Evolutionary conservation across 2,329 filamentous ascomycete species (phyloP).

Genomic region (Pyrenochaeta sp.): DNA sequence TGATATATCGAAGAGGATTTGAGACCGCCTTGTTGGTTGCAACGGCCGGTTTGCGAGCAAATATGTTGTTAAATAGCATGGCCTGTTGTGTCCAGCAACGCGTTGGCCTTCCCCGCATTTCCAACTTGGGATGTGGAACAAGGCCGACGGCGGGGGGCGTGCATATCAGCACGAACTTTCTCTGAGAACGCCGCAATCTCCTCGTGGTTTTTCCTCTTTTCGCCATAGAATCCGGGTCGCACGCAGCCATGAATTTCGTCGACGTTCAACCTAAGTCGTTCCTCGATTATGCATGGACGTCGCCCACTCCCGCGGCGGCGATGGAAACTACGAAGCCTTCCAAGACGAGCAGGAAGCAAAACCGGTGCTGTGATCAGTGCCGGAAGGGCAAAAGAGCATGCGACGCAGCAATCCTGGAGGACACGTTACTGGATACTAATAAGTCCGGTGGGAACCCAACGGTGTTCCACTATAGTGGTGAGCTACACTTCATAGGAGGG

Average conservation of each 20-base stretch:
- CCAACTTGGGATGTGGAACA: constrained; percentile 27
- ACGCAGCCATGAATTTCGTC: constrained; percentile 46
- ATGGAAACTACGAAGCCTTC: constrained; percentile 34
- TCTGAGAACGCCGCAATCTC: constrained; percentile 18
- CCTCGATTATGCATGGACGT: constrained; percentile 49
- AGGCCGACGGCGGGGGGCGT: constrained; percentile 36
- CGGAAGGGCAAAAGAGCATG: constrained; percentile 57
- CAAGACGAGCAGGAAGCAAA: constrained; percentile 51
- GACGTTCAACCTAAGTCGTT: constrained; percentile 48
- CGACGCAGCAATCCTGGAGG: constrained; percentile 51
- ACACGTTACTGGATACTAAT: constrained; percentile 39
- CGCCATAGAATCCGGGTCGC: constrained; percentile 33
- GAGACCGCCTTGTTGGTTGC: not conserved
- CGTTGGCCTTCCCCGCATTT: constrained; percentile 41
- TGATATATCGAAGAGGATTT: not conserved
- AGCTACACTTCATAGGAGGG: constrained; percentile 14
- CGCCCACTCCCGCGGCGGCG: constrained; percentile 34
- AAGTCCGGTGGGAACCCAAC: constrained; percentile 32
- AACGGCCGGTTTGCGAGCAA: not conserved
- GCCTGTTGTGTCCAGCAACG: constrained; percentile 11
- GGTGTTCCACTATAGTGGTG: constrained; percentile 48
- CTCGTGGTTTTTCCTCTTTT: constrained; percentile 39
- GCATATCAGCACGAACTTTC: constrained; percentile 35
- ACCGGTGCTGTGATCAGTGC: constrained; percentile 58
- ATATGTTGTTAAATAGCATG: not conserved